phyloP scores from a whole-genome alignment of 2,329 filamentous ascomycete species.

The Aspergillus sp. region DNA sequence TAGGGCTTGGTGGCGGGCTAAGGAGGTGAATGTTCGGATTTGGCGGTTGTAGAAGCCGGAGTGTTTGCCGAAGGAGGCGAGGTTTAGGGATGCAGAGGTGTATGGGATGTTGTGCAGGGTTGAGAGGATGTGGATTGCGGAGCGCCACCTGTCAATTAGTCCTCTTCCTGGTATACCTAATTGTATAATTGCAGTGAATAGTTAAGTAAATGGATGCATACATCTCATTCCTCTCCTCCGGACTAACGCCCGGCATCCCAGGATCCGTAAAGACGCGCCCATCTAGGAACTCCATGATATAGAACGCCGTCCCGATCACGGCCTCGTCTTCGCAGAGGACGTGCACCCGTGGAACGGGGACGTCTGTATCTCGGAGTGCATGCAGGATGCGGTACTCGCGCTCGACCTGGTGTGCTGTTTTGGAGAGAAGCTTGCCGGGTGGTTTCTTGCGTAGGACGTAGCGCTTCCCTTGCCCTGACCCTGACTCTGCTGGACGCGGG shows the following conservation, averaged over 20 bases:
- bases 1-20: conserved; percentile 74
- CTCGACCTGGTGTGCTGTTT: conserved; percentile 94
- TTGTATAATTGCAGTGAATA: conserved; percentile 47
- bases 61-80: conserved; percentile 71
- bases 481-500: conserved; percentile 22
- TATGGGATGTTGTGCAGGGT: conserved; percentile 76
- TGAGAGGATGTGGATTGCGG: conserved; percentile 78
- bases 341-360: conserved; percentile 81
- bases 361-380: conserved; percentile 74
- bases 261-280: conserved; percentile 93
- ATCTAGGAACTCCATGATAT: conserved; percentile 94
- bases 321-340: conserved; percentile 79
- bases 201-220: conserved; percentile 31
- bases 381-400: conserved; percentile 90
- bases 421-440: conserved; percentile 84
- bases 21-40: conserved; percentile 75
- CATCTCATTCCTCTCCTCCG: conserved; percentile 71
- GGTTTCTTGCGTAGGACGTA: conserved; percentile 98
- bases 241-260: conserved; percentile 68
- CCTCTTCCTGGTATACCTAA: conserved; percentile 65
- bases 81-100: conserved; percentile 54
- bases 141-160: conserved; percentile 64
- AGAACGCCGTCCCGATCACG: conserved; percentile 88
- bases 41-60: conserved; percentile 85
- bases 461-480: conserved; percentile 54